Evolutionary conservation across 805 yeast species (phyloP), one percentile per base, ranked within the genome.

Genomic region (Yarrowia yakushimensis): DNA sequence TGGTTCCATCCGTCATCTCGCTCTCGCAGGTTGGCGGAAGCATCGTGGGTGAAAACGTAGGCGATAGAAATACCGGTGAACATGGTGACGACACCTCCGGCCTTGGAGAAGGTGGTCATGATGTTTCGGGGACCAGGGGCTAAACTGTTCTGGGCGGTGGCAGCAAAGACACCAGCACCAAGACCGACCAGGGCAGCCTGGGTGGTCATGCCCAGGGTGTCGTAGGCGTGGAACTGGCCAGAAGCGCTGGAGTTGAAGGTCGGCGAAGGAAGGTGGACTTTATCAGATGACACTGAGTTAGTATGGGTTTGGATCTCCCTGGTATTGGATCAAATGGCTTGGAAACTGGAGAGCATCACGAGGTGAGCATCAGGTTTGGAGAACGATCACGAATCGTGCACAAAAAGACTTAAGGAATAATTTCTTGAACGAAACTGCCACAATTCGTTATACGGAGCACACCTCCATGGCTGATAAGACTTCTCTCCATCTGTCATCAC

Each of bases 1-100:
- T 82, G 80, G 72, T 85, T 86, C 76, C 82, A 75, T 15, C 84
- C 85, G 69, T 85, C 88, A 68, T 82, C 83, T 70, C 78, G 79
- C 71, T 83, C 84, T 69, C 88, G 78, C 68, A 86, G 73, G 72
- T 86, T 86, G 66, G 87, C 78, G 33, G 82, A 66, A 23, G 82
- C 77, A 43, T 81, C 72, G 28, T 77, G 75, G 9, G 73, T 73
- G 66, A 78, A 73, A 46, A 72, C 72, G 69, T 72, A 80, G 9
- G 82, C 80, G 28, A 82, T 78, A 46, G 85, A 84, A 22, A 78
- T 78, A 12, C 84, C 77, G 46, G 84, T 81, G 64, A 67, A 67
- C n/a, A 64, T 57, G 50, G 30, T 17, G 30, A 55, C 39, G 23
- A 55, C 22, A 30, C 67, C 70, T 17, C 63, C 57, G 13, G 46